phyloP scores from a whole-genome alignment of 2,329 filamentous ascomycete species.

The Pestalotiopsis sp. region DNA sequence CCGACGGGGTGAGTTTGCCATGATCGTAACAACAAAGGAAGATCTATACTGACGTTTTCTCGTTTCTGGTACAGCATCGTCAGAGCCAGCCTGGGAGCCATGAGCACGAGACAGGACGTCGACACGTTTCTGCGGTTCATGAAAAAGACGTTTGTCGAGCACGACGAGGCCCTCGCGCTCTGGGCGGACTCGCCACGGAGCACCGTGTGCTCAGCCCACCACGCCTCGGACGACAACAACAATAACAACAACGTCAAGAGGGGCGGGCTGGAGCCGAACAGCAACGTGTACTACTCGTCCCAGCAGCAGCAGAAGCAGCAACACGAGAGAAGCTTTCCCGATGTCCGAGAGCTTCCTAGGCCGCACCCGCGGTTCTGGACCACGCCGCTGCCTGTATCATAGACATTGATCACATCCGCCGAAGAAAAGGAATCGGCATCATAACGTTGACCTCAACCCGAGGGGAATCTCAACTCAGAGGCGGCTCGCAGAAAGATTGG shows the following conservation, averaged over 20 bases:
- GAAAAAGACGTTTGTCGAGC: constrained; percentile 35
- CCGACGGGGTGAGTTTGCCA: constrained; percentile 48
- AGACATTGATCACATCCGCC: not conserved
- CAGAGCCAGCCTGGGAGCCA: constrained; percentile 60
- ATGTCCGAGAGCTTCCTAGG: constrained; percentile 15
- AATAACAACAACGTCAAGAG: not conserved
- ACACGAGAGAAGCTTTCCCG: not conserved
- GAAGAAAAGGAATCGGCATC: not conserved
- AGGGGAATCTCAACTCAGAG: not conserved
- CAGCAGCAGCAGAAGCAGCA: not conserved
- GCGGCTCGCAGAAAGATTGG: not conserved
- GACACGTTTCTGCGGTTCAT: constrained; percentile 49
- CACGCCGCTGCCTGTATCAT: not conserved
- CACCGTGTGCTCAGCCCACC: constrained; percentile 4
- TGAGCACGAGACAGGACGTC: constrained; percentile 58
- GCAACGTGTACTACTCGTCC: not conserved
- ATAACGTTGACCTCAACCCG: not conserved
- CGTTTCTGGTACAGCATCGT: constrained; percentile 53
- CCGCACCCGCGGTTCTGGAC: not conserved
- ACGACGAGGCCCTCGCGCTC: constrained; percentile 7
- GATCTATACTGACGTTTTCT: not conserved
- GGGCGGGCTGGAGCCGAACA: no score
- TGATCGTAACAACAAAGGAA: not conserved
- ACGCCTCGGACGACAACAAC: not conserved
- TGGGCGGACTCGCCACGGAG: not conserved